These are phyloP conservation scores for Arabidopsis lyrata DNA, from an alignment of 441 rosid species.

Conservation along the genomic window DNA sequence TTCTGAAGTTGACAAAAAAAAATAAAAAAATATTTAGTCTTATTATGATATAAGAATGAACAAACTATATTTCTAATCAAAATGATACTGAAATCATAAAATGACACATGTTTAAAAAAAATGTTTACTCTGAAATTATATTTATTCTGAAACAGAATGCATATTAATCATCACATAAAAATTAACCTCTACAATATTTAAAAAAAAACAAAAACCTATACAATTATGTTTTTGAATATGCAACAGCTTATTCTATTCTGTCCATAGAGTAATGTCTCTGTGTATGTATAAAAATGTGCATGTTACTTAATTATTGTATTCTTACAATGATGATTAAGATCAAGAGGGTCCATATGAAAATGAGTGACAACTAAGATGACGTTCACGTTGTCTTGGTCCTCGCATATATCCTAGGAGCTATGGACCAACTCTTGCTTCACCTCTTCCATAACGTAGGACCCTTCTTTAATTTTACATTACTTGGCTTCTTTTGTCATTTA, in stretches of 20 bases:
- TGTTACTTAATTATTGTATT: background rate
- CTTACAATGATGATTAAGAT: conserved; percentile 1
- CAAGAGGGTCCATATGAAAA: conserved; percentile 23
- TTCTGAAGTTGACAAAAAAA: too few relatives aligned
- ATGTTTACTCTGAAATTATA: too few relatives aligned
- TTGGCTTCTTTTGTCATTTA: conserved; percentile 31
- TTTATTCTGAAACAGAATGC: background rate
- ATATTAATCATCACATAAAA: background rate
- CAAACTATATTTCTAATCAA: too few relatives aligned
- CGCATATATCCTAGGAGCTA: conserved; percentile 29
- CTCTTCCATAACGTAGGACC: conserved; percentile 42
- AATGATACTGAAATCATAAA: too few relatives aligned
- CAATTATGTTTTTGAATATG: background rate
- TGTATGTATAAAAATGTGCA: background rate
- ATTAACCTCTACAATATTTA: too few relatives aligned
- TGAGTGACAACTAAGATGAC: conserved; percentile 40
- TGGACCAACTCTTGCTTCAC: conserved; percentile 41
- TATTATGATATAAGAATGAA: too few relatives aligned
- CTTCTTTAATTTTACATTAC: conserved; percentile 20
- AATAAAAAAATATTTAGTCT: too few relatives aligned
- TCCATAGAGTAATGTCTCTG: background rate
- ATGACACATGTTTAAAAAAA: too few relatives aligned
- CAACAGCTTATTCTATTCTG: background rate
- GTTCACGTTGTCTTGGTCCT: conserved; percentile 34
- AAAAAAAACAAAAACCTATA: too few relatives aligned